phyloP scores from a whole-genome alignment of 1,284 basidiomycete species.

The Trichosporon inkin region DNA sequence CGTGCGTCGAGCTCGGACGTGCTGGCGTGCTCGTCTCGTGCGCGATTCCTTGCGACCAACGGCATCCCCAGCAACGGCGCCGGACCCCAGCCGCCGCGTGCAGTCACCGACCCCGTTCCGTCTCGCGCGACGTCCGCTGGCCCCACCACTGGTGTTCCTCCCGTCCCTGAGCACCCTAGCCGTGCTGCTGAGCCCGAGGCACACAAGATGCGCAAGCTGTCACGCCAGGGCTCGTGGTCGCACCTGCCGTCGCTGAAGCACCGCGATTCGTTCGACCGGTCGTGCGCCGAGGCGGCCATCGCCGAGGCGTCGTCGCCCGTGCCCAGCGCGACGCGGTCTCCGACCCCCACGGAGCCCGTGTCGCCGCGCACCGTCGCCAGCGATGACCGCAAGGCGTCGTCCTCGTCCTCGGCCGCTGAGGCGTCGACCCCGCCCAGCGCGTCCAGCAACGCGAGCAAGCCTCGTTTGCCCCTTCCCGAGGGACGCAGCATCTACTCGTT shows the following conservation, averaged over 20 bases:
- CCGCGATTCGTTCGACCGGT: conserved; percentile 27
- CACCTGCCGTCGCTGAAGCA: conserved; percentile 22
- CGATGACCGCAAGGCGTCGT: conserved; percentile 2
- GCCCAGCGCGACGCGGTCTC: conserved; percentile 22
- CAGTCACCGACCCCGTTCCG: conserved; percentile 22
- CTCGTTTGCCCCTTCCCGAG: conserved; percentile 20
- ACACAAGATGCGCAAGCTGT: conserved; percentile 22
- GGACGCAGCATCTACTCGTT: conserved; percentile 27
- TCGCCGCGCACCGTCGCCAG: conserved; percentile 16
- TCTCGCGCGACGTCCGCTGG: conserved; percentile 23
- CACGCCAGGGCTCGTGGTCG: conserved; percentile 25
- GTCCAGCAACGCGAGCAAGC: conserved; percentile 2
- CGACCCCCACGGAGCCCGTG: conserved; percentile 20
- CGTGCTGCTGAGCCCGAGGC: conserved; percentile 1
- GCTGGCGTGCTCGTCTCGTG: conserved; percentile 24
- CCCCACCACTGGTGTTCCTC: conserved; percentile 7
- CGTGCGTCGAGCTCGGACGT: conserved; percentile 24
- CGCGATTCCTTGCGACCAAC: conserved; percentile 20
- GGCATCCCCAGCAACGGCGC: not conserved
- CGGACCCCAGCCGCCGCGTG: conserved; percentile 4
- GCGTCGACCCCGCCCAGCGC: conserved; percentile 3
- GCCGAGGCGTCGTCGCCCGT: conserved; percentile 18
- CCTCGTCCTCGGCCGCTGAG: not conserved
- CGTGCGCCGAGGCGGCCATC: conserved; percentile 16
- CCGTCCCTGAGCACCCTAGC: conserved; percentile 5